Base-by-base conservation (phyloP, 1,139 yeast genomes). In the Hyphopichia khmerensis region DNA sequence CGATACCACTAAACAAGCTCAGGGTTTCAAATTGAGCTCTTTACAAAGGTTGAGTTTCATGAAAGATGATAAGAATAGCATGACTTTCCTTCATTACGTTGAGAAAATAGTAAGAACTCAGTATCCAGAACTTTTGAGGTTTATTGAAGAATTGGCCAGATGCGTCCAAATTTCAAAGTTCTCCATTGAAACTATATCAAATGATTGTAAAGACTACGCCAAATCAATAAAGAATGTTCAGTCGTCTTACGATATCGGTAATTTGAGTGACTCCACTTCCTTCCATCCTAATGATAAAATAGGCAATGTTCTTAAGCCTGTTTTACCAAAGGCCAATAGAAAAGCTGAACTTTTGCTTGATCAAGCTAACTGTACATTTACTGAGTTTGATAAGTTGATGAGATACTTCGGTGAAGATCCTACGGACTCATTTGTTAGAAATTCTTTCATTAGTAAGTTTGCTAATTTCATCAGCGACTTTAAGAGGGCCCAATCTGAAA, bases 331-430 rank as follows among this genome's bases (percentile, higher is more conserved):
- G 48, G 90, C 93, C 1, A 77, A 82, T 56, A 75, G 82, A 46
- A 84, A 82, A 62, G 77, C 82, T 34, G 87, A 82, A 31, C 65
- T 85, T 40, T 61, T 87, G 40, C 60, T 69, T 37, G 91, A 84
- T 54, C 88, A 84, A 57, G 74, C 84, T 0, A 73, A 72, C 40
- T 71, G 79, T 46, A 82, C 89, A 0, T 70, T 84, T 55, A 75
- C 79, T 49, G 88, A 84, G 52, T 85, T 86, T 59, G 87, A 83
- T 47, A 73, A 77, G 40, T 63, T 85, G 50, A 84, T 86, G 91
- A 76, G 78, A 53, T 80, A 75, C 51, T 87, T 85, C 56, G 93
- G 93, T 24, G 95, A 87, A 64, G 93, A 85, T 61, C 79, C 87
- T 1, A 67, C 69, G 23, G 95, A 87, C 60, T 64, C 78, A 15